A percentile compares a stretch with the other conserved stretches of the same genome.
phyloP scores from a whole-genome alignment of 2,329 filamentous ascomycete species.

The Epichloe festucae region DNA sequence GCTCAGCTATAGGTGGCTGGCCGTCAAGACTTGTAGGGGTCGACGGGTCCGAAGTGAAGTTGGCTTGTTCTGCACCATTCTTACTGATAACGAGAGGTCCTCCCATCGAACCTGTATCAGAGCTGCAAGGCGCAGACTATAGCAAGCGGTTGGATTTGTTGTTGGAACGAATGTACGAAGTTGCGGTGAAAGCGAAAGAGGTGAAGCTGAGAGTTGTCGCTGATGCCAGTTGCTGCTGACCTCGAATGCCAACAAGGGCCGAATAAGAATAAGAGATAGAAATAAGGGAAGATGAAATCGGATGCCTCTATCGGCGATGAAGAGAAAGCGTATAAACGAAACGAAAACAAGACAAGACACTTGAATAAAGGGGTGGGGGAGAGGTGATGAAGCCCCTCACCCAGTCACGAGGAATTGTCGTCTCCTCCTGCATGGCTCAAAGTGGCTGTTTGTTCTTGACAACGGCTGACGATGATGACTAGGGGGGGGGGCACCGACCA shows the following conservation, averaged over 20 bases:
- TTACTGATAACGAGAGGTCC: slow-evolving; percentile 23
- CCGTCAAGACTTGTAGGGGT: slow-evolving; percentile 22
- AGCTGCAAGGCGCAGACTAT: slow-evolving; percentile 5
- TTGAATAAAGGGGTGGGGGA: background rate
- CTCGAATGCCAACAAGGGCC: background rate
- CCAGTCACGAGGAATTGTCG: background rate
- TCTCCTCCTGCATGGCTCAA: background rate
- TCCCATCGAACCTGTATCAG: slow-evolving; percentile 28
- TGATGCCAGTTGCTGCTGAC: background rate
- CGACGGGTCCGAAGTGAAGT: slow-evolving; percentile 25
- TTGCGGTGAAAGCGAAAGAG: background rate
- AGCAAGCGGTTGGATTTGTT: slow-evolving; percentile 3
- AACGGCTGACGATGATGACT: slow-evolving; percentile 1
- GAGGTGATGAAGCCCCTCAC: background rate
- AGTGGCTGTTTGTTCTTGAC: background rate
- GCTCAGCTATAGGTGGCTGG: slow-evolving; percentile 27
- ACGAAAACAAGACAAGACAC: background rate
- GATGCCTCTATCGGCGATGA: background rate
- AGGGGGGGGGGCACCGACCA: background rate
- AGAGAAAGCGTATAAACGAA: background rate
- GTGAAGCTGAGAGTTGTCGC: background rate
- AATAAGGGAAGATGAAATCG: background rate
- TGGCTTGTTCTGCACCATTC: slow-evolving; percentile 30
- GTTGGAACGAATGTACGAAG: slow-evolving; percentile 1
- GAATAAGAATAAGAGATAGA: background rate